Evolutionary conservation across 2,329 filamentous ascomycete species (phyloP).

Genomic region (Pseudogymnoascus sp.): DNA sequence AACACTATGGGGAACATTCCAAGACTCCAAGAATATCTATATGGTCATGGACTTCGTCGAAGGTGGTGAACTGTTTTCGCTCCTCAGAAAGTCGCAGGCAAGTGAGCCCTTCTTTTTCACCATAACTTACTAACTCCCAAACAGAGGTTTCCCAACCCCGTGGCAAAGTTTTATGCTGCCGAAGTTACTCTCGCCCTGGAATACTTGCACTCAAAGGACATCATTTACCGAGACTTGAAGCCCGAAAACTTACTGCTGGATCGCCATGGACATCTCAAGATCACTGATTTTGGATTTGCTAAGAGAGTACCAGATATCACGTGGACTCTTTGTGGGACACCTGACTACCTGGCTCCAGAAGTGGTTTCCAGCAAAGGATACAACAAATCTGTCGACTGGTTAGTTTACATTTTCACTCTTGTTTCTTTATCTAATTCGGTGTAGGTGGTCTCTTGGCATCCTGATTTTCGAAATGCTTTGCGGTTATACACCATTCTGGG

Average conservation of each 20-base stretch:
- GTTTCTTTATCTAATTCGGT: background rate
- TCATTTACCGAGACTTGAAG: constrained; percentile 97
- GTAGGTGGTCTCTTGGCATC: constrained; percentile 96
- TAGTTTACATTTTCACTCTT: constrained; percentile 35
- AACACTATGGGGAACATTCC: constrained; percentile 97
- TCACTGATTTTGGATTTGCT: constrained; percentile 97
- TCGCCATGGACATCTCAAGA: constrained; percentile 89
- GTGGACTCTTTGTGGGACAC: constrained; percentile 96
- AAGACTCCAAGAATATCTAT: constrained; percentile 91
- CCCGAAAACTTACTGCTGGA: constrained; percentile 90
- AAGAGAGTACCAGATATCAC: constrained; percentile 98
- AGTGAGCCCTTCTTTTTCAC: background rate
- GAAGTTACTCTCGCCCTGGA: constrained; percentile 94
- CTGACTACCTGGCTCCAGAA: constrained; percentile 94
- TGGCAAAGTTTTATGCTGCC: constrained; percentile 98
- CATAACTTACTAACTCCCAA: constrained; percentile 14
- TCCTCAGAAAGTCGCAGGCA: constrained; percentile 83
- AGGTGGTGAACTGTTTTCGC: constrained; percentile 91
- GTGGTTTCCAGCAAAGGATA: constrained; percentile 99
- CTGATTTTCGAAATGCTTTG: constrained; percentile 99
- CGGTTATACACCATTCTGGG: constrained; percentile 98
- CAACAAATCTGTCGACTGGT: constrained; percentile 99
- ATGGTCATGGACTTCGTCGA: constrained; percentile 99
- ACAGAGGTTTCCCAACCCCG: constrained; percentile 94
- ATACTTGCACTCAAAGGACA: constrained; percentile 88